phyloP scores from a whole-genome alignment of 345 rosid genomes.

The Populus nigra region DNA sequence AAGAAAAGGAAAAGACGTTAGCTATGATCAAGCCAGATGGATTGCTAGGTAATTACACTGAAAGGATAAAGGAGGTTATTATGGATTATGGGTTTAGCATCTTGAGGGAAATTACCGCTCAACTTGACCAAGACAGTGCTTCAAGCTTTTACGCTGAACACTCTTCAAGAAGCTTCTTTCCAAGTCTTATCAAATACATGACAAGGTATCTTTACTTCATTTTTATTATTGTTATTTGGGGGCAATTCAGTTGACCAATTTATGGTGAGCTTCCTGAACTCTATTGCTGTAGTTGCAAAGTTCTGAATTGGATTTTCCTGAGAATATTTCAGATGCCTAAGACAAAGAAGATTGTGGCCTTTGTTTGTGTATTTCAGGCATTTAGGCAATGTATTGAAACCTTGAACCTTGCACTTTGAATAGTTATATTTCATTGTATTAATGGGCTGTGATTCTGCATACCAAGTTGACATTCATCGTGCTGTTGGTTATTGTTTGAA shows the following conservation, averaged over 20 bases:
- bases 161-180: constrained; percentile 58
- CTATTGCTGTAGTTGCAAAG: background rate
- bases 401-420: too few species aligned
- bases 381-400: too few species aligned
- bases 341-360: too few species aligned
- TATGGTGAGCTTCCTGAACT: background rate
- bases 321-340: too few species aligned
- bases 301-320: background rate
- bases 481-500: background rate
- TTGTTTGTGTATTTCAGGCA: too few species aligned
- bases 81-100: constrained; percentile 54
- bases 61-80: constrained; percentile 45
- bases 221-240: background rate
- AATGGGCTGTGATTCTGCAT: background rate
- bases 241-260: background rate
- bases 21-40: constrained; percentile 91
- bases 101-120: constrained; percentile 44
- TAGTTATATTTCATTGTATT: background rate
- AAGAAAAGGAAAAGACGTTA: constrained; percentile 52
- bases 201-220: constrained; percentile 46
- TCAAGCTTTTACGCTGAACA: constrained; percentile 71
- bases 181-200: constrained; percentile 66
- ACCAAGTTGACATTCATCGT: background rate
- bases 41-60: constrained; percentile 56
- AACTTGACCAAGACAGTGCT: constrained; percentile 53